phyloP scores from a whole-genome alignment of 2,329 filamentous ascomycete genomes.

The Epichloe festucae region DNA sequence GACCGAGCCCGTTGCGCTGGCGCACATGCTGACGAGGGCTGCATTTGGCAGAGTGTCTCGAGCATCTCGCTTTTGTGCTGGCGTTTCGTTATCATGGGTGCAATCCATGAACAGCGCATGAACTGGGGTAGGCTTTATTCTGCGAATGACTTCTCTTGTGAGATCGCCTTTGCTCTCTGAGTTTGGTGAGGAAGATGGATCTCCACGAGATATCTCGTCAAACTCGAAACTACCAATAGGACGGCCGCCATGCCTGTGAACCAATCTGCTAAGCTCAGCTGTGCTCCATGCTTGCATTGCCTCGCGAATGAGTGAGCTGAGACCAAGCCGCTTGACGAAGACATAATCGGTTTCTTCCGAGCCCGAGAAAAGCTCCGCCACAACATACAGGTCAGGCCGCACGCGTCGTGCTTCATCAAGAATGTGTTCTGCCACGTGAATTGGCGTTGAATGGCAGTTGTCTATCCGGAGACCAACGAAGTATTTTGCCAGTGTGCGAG shows the following conservation, averaged over 20 bases:
- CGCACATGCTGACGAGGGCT: slow-evolving; percentile 89
- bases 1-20: slow-evolving; percentile 85
- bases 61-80: slow-evolving; percentile 87
- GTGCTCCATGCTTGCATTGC: slow-evolving; percentile 99
- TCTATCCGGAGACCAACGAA: slow-evolving; percentile 95
- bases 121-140: slow-evolving; percentile 75
- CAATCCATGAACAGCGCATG: slow-evolving; percentile 98
- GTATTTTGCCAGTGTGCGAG: slow-evolving; percentile 81
- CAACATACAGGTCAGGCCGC: slow-evolving; percentile 77
- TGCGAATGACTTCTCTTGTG: slow-evolving; percentile 55
- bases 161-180: slow-evolving; percentile 19
- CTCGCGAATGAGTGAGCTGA: slow-evolving; percentile 86
- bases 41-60: slow-evolving; percentile 90
- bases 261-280: slow-evolving; percentile 77
- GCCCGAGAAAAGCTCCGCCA: slow-evolving; percentile 90
- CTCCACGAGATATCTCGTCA: slow-evolving; percentile 64
- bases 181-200: slow-evolving; percentile 23
- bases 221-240: slow-evolving; percentile 96
- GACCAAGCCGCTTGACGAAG: slow-evolving; percentile 83
- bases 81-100: slow-evolving; percentile 95
- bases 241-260: slow-evolving; percentile 84
- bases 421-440: slow-evolving; percentile 89
- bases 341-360: slow-evolving; percentile 93
- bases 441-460: slow-evolving; percentile 92
- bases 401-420: slow-evolving; percentile 85